These are phyloP conservation scores for Diaporthe sp. DNA, from an alignment of 2,329 filamentous ascomycete species.

Conservation along the genomic window DNA sequence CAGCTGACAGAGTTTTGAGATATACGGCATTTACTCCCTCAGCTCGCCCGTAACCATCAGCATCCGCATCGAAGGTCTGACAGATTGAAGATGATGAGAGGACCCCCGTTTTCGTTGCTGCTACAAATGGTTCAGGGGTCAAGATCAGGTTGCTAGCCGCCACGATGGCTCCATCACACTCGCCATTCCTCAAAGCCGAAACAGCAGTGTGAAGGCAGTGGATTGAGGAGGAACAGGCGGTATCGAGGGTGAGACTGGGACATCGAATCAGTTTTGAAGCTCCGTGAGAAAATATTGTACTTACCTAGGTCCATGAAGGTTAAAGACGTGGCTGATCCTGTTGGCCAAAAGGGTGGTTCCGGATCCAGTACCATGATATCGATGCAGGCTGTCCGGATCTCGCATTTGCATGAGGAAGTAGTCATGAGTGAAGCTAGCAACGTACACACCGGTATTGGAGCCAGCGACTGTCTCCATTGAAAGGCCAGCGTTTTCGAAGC, in stretches of 20 bases:
- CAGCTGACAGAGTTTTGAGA: background rate
- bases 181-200: accelerated
- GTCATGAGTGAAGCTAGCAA: background rate
- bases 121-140: background rate
- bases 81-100: background rate
- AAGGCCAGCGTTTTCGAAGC: background rate
- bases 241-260: background rate
- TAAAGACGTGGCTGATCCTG: background rate
- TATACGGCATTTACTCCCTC: background rate
- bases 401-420: background rate
- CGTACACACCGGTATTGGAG: background rate
- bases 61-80: background rate
- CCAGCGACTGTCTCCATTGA: background rate
- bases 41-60: background rate
- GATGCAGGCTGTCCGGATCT: background rate
- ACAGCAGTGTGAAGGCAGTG: background rate
- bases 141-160: background rate
- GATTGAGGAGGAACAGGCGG: background rate
- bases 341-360: background rate
- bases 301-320: background rate
- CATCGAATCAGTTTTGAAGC: too few species aligned
- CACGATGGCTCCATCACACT: background rate
- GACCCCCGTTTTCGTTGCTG: background rate
- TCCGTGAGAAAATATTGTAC: too few species aligned
- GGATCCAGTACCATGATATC: accelerated